phyloP scores from a whole-genome alignment of 805 yeast species.

The Yarrowia yakushimensis region DNA sequence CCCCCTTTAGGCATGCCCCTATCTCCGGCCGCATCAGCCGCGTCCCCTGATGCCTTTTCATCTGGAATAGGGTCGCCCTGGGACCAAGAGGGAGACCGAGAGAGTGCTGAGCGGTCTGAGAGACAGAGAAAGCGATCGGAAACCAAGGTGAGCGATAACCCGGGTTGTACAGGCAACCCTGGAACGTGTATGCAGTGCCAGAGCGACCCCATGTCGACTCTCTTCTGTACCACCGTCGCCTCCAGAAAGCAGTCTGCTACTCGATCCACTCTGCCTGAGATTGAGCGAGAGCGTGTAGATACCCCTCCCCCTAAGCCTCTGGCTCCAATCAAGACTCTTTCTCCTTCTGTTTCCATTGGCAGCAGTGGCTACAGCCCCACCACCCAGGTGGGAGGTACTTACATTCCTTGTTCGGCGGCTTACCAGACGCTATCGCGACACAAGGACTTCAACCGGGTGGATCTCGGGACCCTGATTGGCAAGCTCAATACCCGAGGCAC shows the following conservation, averaged over 20 bases:
- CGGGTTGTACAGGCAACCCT: conserved; percentile 76
- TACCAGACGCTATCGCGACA: conserved; percentile 82
- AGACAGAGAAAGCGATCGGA: not conserved
- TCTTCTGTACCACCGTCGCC: conserved; percentile 85
- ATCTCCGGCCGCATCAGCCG: conserved; percentile 29
- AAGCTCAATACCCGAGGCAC: conserved; percentile 76
- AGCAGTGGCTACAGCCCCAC: conserved; percentile 25
- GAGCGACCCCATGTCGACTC: conserved; percentile 78
- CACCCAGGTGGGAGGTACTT: conserved; percentile 39
- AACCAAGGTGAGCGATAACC: conserved; percentile 1
- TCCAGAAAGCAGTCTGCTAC: conserved; percentile 34
- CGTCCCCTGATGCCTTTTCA: conserved; percentile 20
- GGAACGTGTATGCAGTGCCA: conserved; percentile 85
- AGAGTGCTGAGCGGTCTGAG: not conserved
- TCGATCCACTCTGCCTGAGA: conserved; percentile 9
- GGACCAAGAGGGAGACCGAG: conserved; percentile 26
- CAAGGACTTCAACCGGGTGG: conserved; percentile 68
- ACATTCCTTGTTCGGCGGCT: conserved; percentile 86
- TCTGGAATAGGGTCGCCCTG: conserved; percentile 25
- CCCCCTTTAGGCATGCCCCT: conserved; percentile 32
- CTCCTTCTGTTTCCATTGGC: conserved; percentile 11
- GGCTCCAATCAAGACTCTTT: conserved; percentile 8
- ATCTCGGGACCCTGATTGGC: conserved; percentile 69
- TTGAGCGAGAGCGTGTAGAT: conserved; percentile 14
- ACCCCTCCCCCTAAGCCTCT: conserved; percentile 10